Percentiles rank a stretch among this genome's conserved stretches.
Conservation (phyloP, 768 basidiomycete species). For the Rubroboletus satanas region DNA sequence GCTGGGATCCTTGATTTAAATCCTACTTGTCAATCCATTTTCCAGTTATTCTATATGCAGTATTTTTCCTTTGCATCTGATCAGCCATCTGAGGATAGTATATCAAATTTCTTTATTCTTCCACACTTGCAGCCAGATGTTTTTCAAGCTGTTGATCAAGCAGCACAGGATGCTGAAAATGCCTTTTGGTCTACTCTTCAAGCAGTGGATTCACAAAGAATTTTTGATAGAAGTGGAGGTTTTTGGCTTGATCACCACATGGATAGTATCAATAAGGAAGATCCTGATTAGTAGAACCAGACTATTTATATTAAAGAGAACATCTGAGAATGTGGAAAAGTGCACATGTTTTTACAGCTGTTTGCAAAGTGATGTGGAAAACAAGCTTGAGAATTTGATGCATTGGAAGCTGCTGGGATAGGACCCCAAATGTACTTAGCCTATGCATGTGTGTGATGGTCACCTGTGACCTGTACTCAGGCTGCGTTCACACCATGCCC, state of each 20-base stretch:
- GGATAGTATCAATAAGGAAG: not conserved
- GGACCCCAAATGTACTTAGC: too few species aligned
- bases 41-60: conserved; percentile 56
- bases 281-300: not conserved
- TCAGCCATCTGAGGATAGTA: not conserved
- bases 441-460: too few species aligned
- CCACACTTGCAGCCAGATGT: conserved; percentile 35
- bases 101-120: conserved; percentile 13
- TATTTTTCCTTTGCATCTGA: conserved; percentile 18
- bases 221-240: not conserved
- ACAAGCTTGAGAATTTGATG: too few species aligned
- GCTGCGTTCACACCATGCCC: too few species aligned
- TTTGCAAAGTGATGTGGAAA: too few species aligned
- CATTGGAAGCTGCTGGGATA: too few species aligned
- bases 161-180: conserved; percentile 54
- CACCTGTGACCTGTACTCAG: too few species aligned
- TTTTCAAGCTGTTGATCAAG: conserved; percentile 54
- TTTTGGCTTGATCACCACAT: conserved; percentile 10
- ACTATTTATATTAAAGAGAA: not conserved
- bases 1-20: conserved; percentile 36
- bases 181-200: conserved; percentile 44
- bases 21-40: conserved; percentile 32
- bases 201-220: not conserved
- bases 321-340: too few species aligned
- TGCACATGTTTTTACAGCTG: too few species aligned